Evolutionary conservation across 2,329 filamentous ascomycete genomes (phyloP), one percentile per base, ranked within the genome.

Genomic region (Didymellaceae sp.): DNA sequence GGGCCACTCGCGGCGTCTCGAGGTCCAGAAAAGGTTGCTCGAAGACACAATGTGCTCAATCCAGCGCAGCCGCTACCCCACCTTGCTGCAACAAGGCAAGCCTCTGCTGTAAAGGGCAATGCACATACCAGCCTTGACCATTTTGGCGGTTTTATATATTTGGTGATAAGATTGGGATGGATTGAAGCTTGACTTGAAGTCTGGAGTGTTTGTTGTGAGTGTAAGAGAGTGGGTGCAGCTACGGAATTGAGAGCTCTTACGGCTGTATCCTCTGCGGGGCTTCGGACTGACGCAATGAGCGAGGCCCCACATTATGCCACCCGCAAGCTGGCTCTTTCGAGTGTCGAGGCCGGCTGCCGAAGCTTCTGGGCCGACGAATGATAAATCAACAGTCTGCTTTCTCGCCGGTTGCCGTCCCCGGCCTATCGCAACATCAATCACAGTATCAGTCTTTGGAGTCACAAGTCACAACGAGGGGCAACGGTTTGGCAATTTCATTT

Each of bases 101-200:
- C 48, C 47, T 48, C 35, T 28, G 44, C 46, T 50, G 14, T 38
- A 39, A 61, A 55, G 31, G 38, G 49, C 10, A 49, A 44, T 33
- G 54, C 21, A 85, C 89, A 74, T 86, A 96, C 91, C 90, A 81
- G 93, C 92, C 86, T 96, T 97, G 83, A 97, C 92, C 92, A 97
- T 97, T 86, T 86, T 96, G 88, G 80, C 79, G 80, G 79, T 80
- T 77, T 73, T 51, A 31, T 58, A 40, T 54, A 33, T 51, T 61
- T 46, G 40, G 44, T 52, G 54, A 54, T 61, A 56, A 43, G 44
- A 53, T 52, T 54, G 45, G 41, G 52, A 45, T 43, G 49, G 39
- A 52, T 55, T 59, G 49, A 55, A 50, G 52, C 48, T 54, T 45
- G 55, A 55, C 24, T 32, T 34, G 43, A 52, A 33, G 50, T 53